phyloP scores from a whole-genome alignment of 768 basidiomycete species.

The Clathrus columnatus region DNA sequence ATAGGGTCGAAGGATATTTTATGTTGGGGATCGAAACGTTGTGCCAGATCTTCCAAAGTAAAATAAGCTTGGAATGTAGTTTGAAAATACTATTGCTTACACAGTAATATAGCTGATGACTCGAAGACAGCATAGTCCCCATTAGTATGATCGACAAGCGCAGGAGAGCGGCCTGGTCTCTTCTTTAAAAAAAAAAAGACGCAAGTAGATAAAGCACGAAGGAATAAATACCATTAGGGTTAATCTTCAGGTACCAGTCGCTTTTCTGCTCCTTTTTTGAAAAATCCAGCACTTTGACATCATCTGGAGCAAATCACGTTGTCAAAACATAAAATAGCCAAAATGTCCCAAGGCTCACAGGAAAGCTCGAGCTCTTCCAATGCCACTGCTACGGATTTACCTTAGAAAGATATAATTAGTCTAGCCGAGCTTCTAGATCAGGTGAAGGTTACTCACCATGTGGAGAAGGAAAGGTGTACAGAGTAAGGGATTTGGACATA shows the following conservation, averaged over 20 bases:
- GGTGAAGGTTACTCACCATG: neutral
- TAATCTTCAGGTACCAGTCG: constrained; percentile 66
- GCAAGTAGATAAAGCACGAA: neutral
- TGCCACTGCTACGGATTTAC: neutral
- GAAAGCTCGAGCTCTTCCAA: neutral
- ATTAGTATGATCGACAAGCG: constrained; percentile 51
- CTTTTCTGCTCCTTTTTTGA: constrained; percentile 69
- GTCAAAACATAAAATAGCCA: neutral
- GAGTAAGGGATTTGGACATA: neutral
- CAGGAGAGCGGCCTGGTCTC: constrained; percentile 46
- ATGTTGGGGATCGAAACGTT: constrained; percentile 28
- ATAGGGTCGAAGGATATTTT: constrained; percentile 26
- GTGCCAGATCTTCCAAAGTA: constrained; percentile 16
- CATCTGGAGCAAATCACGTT: neutral
- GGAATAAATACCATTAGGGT: constrained; percentile 45
- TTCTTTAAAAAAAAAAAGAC: neutral
- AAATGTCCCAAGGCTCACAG: neutral
- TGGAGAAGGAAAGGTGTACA: neutral
- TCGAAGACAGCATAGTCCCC: constrained; percentile 20
- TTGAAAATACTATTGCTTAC: neutral
- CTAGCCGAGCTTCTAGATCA: neutral
- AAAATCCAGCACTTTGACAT: constrained; percentile 44
- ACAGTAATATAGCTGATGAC: constrained; percentile 28
- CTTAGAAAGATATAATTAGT: neutral
- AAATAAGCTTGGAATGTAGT: neutral